Base-by-base conservation (phyloP, 75 land plant genomes). In the Adiantum capillusveneris region DNA sequence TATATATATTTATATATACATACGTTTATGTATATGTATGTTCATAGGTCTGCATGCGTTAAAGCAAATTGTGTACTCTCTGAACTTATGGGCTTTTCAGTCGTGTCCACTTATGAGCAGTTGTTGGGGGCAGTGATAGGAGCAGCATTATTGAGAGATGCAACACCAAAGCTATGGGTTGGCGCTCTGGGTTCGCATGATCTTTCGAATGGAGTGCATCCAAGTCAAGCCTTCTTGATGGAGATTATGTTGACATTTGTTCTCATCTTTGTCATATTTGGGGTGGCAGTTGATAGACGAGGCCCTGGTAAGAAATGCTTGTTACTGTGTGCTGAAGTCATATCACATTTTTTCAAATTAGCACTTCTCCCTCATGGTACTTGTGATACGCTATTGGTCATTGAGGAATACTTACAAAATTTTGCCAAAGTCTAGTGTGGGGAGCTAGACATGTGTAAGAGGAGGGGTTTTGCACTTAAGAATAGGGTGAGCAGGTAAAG, bases 261-360 rank as follows among this genome's bases (percentile, higher is more conserved):
- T 24, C 70, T 72, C 54, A 43, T 72, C 19, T 72, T 72, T 60
- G 75, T 72, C 57, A 72, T 72, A 19, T 72, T 72, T 58, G 75
- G 75, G 11, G 75, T 72, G 20, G 75, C 75, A 20, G 75, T 72
- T 27, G 75, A 72, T 27, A 56, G 75, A 27, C 75, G 75, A 2
- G 75, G 75, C 25, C 75, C 75, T 37, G 75, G 75, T 34, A 34
- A 34, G 9, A 34, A n/a, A n/a, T n/a, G n/a, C 37, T 34, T 34
- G 3, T 72, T 26, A 31, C 29, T 48, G 21, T 12, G 2, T 34
- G 9, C 37, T 34, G 37, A n/a, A n/a, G n/a, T n/a, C n/a, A n/a
- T n/a, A n/a, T n/a, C n/a, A n/a, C n/a, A n/a, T n/a, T n/a, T n/a
- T n/a, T n/a, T n/a, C n/a, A n/a, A n/a, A n/a, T n/a, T n/a, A n/a